Evolutionary conservation across 495 filamentous ascomycete species (phyloP), one percentile per base, ranked within the genome.

Genomic region (Aspergillus taichungensis): DNA sequence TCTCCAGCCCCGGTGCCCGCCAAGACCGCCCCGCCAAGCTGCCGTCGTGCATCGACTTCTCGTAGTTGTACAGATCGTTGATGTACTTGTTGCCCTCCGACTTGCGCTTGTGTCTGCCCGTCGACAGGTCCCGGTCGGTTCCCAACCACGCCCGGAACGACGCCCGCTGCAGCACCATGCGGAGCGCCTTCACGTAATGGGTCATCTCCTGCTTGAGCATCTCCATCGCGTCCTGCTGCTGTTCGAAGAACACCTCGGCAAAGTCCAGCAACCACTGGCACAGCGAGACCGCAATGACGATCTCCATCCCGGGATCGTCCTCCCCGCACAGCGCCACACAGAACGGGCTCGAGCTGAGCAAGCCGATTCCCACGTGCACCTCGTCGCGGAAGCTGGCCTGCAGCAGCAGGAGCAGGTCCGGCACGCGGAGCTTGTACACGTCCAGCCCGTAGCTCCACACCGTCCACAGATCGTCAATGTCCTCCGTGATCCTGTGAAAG

Each of bases 251-350:
- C 5, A 59, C 40, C n/a, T 62, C 61, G 4, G 51, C 52, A 30
- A 59, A 56, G 34, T 71, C 68, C 8, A 53, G 24, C 2, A 67
- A 37, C 43, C 63, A 69, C 40, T 68, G 64, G 13, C 57, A 51
- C 24, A 58, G 64, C n/a, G 58, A 42, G 27, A 67, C 59, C 6
- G 40, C 51, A 29, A 71, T 54, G 7, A 67, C 54, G 11, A 68
- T 45, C 36, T 71, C 68, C 50, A 71, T 46, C 0, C 64, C 64
- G 0, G 57, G 58, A 39, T 57, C 58, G 36, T 61, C 55, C 30
- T 35, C 35, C 12, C 37, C 35, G 1, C 34, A 30, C 13, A 43
- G 34, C 11, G 49, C 39, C 29, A 37, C 42, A 37, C 56, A 55
- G 13, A 37, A 38, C 10, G 42, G 37, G 32, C 45, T 51, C 0